Percentiles rank a stretch among this genome's conserved stretches.
Evolutionary conservation across 129 eudicot genomes (phyloP).

Genomic region (Kitagawia praeruptora): DNA sequence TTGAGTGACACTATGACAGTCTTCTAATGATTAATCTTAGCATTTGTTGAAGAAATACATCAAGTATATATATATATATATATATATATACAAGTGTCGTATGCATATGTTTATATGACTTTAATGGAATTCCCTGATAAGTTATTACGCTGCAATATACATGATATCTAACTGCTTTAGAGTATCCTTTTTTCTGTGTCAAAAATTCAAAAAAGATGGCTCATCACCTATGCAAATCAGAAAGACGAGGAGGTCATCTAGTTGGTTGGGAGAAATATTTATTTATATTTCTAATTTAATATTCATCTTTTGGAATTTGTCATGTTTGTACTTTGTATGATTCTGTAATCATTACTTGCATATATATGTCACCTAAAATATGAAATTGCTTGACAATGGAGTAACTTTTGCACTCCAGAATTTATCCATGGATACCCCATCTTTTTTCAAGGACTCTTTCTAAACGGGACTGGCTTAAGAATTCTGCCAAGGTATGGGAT

Average conservation of each 20-base stretch:
- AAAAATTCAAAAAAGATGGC: background rate
- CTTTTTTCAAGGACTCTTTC: constrained; percentile 85
- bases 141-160: background rate
- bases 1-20: background rate
- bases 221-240: background rate
- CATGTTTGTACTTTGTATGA: background rate
- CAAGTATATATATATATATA: no score
- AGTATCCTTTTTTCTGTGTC: background rate
- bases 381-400: background rate
- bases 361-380: background rate
- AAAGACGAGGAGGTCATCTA: background rate
- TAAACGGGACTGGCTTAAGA: constrained; percentile 95
- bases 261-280: background rate
- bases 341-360: background rate
- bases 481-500: constrained; percentile 94
- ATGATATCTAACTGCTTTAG: background rate
- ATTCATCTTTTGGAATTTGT: background rate
- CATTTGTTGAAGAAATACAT: background rate
- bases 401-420: constrained; percentile 31
- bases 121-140: background rate
- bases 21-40: background rate
- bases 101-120: background rate
- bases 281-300: background rate
- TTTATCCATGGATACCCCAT: constrained; percentile 62
- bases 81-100: background rate